Conservation (phyloP, 2,329 filamentous ascomycete genomes). For the Fusarium irregulare region DNA sequence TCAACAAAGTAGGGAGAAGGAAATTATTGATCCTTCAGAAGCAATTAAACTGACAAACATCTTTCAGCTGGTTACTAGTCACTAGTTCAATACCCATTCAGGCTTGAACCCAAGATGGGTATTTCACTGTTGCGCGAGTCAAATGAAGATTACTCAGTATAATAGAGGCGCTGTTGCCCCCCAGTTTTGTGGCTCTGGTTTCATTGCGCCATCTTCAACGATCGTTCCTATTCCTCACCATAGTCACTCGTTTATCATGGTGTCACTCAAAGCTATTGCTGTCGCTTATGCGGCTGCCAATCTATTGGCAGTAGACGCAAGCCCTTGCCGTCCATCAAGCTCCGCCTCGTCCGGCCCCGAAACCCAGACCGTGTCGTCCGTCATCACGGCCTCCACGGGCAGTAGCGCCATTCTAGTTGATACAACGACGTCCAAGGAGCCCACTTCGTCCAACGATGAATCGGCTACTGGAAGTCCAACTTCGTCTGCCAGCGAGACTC, state of each 20-base stretch:
- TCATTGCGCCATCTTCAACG: too few relatives aligned
- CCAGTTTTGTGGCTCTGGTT: not conserved
- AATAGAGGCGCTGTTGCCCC: not conserved
- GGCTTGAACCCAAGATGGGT: too few relatives aligned
- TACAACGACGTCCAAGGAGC: not conserved
- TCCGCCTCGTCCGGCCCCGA: not conserved
- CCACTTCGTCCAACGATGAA: rapidly evolving
- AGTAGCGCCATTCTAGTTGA: not conserved
- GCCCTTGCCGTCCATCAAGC: constrained; percentile 3
- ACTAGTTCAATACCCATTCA: too few relatives aligned
- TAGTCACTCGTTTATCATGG: constrained; percentile 15
- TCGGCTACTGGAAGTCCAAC: not conserved
- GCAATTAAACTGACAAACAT: rapidly evolving
- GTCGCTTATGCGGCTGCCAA: not conserved
- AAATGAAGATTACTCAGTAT: not conserved
- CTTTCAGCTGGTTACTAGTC: not conserved
- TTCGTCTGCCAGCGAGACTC: not conserved
- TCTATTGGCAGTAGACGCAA: not conserved
- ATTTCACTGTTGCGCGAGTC: not conserved
- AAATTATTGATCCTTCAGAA: constrained; percentile 9
- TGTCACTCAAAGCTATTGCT: constrained; percentile 1
- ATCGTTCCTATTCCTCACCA: not conserved
- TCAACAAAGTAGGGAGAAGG: not conserved
- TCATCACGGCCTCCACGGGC: not conserved
- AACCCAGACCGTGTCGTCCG: not conserved